These are phyloP conservation scores for Torulaspora franciscae DNA, from an alignment of 805 yeast species.

Conservation along the genomic window DNA sequence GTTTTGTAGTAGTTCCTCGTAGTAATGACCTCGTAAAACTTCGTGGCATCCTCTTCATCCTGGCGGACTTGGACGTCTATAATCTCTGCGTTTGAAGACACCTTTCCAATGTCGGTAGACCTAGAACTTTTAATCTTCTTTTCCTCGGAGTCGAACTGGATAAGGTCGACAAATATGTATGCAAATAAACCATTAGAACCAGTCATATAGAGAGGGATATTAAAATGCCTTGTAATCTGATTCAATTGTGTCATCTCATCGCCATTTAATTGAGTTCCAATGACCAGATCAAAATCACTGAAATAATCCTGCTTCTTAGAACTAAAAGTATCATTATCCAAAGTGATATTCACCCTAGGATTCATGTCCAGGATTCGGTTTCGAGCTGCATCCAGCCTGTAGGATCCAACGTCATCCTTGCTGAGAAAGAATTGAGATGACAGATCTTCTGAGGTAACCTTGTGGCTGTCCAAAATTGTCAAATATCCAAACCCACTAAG, in stretches of 20 bases:
- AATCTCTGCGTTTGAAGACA: slow-evolving; percentile 41
- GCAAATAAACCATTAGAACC: slow-evolving; percentile 80
- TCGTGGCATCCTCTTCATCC: slow-evolving; percentile 37
- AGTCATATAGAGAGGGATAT: slow-evolving; percentile 63
- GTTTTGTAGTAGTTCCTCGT: slow-evolving; percentile 38
- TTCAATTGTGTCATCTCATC: slow-evolving; percentile 47
- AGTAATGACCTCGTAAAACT: slow-evolving; percentile 36
- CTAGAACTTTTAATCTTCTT: slow-evolving; percentile 47
- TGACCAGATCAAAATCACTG: slow-evolving; percentile 58
- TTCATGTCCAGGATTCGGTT: slow-evolving; percentile 66
- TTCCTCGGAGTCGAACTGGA: slow-evolving; percentile 52
- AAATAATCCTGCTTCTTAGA: slow-evolving; percentile 39
- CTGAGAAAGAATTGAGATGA: slow-evolving; percentile 71
- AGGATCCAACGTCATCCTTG: slow-evolving; percentile 49
- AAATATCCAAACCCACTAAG: slow-evolving; percentile 83
- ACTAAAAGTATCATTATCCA: slow-evolving; percentile 35
- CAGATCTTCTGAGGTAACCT: slow-evolving; percentile 56
- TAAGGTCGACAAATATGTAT: slow-evolving; percentile 72
- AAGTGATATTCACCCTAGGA: slow-evolving; percentile 61
- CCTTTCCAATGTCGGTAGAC: slow-evolving; percentile 49
- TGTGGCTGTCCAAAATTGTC: slow-evolving; percentile 58
- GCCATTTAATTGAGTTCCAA: slow-evolving; percentile 61
- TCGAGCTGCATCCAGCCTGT: slow-evolving; percentile 51
- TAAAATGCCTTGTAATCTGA: slow-evolving; percentile 47
- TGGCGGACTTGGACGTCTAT: slow-evolving; percentile 35